Percentiles rank a stretch among this genome's conserved stretches.
Evolutionary conservation across 78 protist genomes (phyloP).

Genomic region (Speleostelium caveatum): DNA sequence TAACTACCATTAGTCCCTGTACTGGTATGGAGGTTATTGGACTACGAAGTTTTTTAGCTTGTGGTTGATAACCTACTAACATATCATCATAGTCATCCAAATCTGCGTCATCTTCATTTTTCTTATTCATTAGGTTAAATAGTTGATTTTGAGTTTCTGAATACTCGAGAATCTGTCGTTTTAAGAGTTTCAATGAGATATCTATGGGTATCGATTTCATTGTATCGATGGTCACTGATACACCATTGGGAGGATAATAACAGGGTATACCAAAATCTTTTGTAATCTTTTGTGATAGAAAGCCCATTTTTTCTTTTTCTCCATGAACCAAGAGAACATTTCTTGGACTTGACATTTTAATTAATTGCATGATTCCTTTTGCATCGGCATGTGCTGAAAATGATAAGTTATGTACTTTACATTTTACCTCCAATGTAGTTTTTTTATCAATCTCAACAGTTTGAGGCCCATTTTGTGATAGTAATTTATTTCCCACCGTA

Average conservation of each 20-base stretch:
- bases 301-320: constrained; percentile 92
- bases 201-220: constrained; percentile 69
- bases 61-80: not conserved
- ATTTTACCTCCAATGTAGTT: constrained; percentile 68
- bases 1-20: constrained; percentile 51
- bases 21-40: constrained; percentile 52
- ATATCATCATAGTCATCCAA: not conserved
- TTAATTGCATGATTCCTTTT: constrained; percentile 93
- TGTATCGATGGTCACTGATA: constrained; percentile 66
- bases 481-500: constrained; percentile 92
- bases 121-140: not conserved
- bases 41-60: constrained; percentile 23
- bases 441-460: constrained; percentile 84
- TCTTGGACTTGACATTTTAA: constrained; percentile 89
- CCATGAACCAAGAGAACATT: constrained; percentile 98
- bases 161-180: constrained; percentile 55
- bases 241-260: constrained; percentile 93
- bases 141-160: not conserved
- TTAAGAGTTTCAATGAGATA: constrained; percentile 66
- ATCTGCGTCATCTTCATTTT: not conserved
- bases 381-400: constrained; percentile 99
- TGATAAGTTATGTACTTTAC: constrained; percentile 82
- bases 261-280: constrained; percentile 88
- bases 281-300: constrained; percentile 81
- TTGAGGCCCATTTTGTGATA: constrained; percentile 9